A percentile compares a stretch with the other conserved stretches of the same genome.
Conservation (phyloP, 495 filamentous ascomycete species). For the Lasiosphaeria ovina region DNA sequence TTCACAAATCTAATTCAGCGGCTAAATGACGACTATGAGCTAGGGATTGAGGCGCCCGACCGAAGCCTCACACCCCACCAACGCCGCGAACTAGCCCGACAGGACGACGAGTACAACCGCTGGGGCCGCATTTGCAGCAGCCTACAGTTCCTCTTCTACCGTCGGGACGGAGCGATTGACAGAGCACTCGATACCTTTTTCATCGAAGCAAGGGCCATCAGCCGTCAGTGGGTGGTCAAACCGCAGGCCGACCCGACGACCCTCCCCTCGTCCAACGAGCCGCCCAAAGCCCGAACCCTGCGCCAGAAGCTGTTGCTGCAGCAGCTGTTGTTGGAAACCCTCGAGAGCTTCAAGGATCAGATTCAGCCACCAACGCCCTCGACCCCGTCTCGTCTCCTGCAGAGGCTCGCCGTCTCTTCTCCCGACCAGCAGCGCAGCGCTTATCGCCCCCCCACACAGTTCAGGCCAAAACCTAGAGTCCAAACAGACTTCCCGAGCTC, state of each 20-base stretch:
- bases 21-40: slow-evolving; percentile 26
- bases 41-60: slow-evolving; percentile 23
- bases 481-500: not conserved
- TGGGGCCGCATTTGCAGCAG: slow-evolving; percentile 17
- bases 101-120: slow-evolving; percentile 15
- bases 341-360: slow-evolving; percentile 10
- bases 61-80: slow-evolving; percentile 16
- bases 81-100: slow-evolving; percentile 12
- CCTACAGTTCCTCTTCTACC: slow-evolving; percentile 22
- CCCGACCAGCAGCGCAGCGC: not conserved
- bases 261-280: slow-evolving; percentile 5
- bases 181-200: slow-evolving; percentile 19
- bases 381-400: not conserved
- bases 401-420: not conserved
- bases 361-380: not conserved
- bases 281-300: slow-evolving; percentile 15
- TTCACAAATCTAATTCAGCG: slow-evolving; percentile 14
- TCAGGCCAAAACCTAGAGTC: not conserved
- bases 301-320: slow-evolving; percentile 20
- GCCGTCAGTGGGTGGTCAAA: slow-evolving; percentile 24
- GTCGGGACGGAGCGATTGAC: slow-evolving; percentile 12
- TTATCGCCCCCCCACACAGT: not conserved
- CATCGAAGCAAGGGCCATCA: slow-evolving; percentile 17
- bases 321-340: slow-evolving; percentile 13
- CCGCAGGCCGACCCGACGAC: slow-evolving; percentile 13